Percentiles rank a stretch among this genome's conserved stretches.
Evolutionary conservation across 495 filamentous ascomycete genomes (phyloP).

Genomic region (Talaromyces adpressus): DNA sequence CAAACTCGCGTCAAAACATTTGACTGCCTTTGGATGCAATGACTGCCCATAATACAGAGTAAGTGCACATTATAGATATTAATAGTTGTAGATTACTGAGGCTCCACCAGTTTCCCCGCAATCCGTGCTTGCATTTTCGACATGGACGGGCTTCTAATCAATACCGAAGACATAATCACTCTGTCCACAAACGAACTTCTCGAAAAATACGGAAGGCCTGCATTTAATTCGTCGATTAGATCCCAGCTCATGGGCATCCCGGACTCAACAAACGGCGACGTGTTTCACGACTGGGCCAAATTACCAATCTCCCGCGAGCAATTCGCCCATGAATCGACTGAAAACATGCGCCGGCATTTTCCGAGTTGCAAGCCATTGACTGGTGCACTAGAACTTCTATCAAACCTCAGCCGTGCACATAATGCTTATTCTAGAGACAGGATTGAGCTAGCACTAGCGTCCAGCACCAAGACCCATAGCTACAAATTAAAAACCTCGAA

Average conservation of each 20-base stretch:
- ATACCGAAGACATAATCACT: conserved; percentile 36
- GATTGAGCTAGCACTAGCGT: no score
- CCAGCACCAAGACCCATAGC: no score
- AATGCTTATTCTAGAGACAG: no score
- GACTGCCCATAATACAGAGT: conserved; percentile 5
- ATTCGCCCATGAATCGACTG: conserved; percentile 21
- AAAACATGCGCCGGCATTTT: conserved; percentile 20
- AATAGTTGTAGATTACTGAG: conserved; percentile 6
- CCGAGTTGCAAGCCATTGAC: conserved; percentile 22
- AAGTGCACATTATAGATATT: conserved; percentile 5
- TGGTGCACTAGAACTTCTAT: conserved; percentile 26
- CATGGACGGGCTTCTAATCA: conserved; percentile 35
- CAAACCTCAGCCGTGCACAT: conserved; percentile 17
- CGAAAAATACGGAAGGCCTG: conserved; percentile 19
- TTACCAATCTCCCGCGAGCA: conserved; percentile 24
- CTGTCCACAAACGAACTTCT: conserved; percentile 26
- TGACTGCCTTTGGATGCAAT: conserved; percentile 5
- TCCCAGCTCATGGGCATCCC: conserved; percentile 21
- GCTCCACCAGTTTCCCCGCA: conserved; percentile 21
- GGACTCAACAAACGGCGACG: conserved; percentile 15
- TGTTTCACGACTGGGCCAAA: conserved; percentile 25
- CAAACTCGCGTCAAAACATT: conserved; percentile 2
- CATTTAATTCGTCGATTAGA: conserved; percentile 20
- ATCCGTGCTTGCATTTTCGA: conserved; percentile 41
- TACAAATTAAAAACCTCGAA: no score